Base-by-base conservation (phyloP, 192 early-diverging fungal species). In the Backusella psychrophila region DNA sequence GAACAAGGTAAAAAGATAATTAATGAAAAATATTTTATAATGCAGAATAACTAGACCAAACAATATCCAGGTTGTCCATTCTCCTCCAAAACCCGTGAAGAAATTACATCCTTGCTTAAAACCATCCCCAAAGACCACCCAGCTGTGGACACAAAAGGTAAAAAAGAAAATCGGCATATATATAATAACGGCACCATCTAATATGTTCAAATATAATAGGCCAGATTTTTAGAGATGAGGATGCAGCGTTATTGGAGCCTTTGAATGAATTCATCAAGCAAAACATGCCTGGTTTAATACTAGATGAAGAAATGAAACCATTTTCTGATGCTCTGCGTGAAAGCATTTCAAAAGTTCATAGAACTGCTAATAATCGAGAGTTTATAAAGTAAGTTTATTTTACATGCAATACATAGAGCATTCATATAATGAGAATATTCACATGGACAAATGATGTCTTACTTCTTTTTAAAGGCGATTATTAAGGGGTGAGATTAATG, bases 321-420 rank as follows among this genome's bases (percentile, higher is more conserved):
- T 78, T 88, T 49, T 80, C 89, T 34, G 77, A 75, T 39, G 83
- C 81, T 66, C 81, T 90, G 68, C 82, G 81, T 53, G 83, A 89
- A 79, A 80, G 85, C 39, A 90, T 87, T 56, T 85, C 85, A 65
- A 72, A 68, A 38, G 78, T 87, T 31, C 89, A 90, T 70, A 76
- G 77, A 33, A 73, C 78, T 39, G 89, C 89, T 41, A 87, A 87
- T 36, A 81, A 80, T 49, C 83, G 81, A n/a, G 84, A 83, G 33
- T 88, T 90, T 69, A 78, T 86, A 66, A 81, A 81, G 82, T 87
- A 85, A 33, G 80, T 74, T 35, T 63, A 15, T 42, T 7, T 23
- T 19, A 39, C 2, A 46, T 42, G 17, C 8, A 14, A 23, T 23
- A 14, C 36, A 41, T 33, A n/a, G 19, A 35, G 9, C 46, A 23